phyloP scores from a whole-genome alignment of 2,329 filamentous ascomycete genomes.

The Xylaria sp. region DNA sequence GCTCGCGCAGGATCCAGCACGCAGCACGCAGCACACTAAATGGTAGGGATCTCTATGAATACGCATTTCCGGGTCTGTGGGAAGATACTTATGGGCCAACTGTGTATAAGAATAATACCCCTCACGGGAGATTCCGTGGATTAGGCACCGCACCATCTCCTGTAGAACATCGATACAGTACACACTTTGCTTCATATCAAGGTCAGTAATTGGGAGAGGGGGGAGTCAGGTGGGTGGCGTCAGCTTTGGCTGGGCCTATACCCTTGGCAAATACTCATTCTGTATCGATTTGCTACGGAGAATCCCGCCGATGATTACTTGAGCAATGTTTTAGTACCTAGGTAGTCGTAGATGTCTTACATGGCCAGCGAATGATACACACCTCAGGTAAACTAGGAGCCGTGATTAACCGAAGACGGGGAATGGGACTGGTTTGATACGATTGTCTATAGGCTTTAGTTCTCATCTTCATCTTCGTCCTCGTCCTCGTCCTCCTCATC shows the following conservation, averaged over 20 bases:
- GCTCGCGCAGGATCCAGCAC: background rate
- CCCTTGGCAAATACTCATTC: conserved; percentile 5
- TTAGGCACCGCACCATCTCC: no score
- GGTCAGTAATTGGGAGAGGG: no score
- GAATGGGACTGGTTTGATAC: background rate
- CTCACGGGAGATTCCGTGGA: no score
- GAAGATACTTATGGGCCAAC: no score
- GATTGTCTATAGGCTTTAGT: background rate
- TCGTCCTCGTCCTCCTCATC: conserved; percentile 30
- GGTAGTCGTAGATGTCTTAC: no score
- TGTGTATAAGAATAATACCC: no score
- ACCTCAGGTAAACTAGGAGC: no score
- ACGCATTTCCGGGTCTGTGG: no score
- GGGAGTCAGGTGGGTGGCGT: no score
- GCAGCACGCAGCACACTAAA: background rate
- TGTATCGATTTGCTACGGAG: background rate
- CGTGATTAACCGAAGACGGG: background rate
- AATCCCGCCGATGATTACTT: background rate
- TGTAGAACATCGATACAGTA: no score
- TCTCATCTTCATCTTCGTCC: conserved; percentile 24
- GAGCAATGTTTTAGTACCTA: background rate
- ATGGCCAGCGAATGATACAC: no score
- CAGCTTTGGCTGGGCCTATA: background rate
- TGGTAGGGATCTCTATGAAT: background rate
- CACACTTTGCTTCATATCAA: no score